A percentile compares a stretch with the other conserved stretches of the same genome.
phyloP scores from a whole-genome alignment of 2,329 filamentous ascomycete genomes.

The Trichoderma sp. region DNA sequence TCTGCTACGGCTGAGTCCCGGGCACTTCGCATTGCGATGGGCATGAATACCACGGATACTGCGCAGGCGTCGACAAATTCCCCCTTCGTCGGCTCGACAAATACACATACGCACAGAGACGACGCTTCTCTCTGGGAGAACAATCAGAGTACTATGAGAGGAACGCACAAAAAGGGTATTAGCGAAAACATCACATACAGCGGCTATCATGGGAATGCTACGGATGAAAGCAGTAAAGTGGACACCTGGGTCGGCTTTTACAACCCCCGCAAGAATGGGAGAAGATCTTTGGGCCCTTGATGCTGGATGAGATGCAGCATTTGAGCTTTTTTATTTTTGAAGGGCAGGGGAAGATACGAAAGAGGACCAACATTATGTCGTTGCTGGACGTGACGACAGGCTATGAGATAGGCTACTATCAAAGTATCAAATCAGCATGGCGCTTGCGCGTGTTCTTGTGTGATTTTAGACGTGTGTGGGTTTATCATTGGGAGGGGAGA shows the following conservation, averaged over 20 bases:
- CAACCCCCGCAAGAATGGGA: constrained; percentile 3
- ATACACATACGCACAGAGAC: neutral
- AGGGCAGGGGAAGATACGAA: neutral
- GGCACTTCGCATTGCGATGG: neutral
- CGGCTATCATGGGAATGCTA: neutral
- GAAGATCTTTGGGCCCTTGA: constrained; percentile 12
- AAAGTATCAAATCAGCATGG: constrained; percentile 7
- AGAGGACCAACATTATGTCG: neutral
- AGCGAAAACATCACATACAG: constrained; percentile 13
- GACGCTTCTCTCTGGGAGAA: neutral
- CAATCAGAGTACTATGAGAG: neutral
- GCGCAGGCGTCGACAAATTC: neutral
- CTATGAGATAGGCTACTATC: neutral
- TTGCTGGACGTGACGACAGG: neutral
- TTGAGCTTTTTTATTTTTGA: neutral
- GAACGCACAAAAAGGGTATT: constrained; percentile 7
- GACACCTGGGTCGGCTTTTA: constrained; percentile 24
- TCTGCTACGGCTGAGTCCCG: neutral
- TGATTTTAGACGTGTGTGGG: constrained; percentile 10
- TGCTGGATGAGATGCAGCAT: neutral
- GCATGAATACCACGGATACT: neutral
- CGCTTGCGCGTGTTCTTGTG: constrained; percentile 11
- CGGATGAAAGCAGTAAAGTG: constrained; percentile 9
- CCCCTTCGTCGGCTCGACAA: neutral
- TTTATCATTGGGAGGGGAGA: neutral